Evolutionary conservation across 1,284 basidiomycete species (phyloP).

Genomic region (Waitea zeae): DNA sequence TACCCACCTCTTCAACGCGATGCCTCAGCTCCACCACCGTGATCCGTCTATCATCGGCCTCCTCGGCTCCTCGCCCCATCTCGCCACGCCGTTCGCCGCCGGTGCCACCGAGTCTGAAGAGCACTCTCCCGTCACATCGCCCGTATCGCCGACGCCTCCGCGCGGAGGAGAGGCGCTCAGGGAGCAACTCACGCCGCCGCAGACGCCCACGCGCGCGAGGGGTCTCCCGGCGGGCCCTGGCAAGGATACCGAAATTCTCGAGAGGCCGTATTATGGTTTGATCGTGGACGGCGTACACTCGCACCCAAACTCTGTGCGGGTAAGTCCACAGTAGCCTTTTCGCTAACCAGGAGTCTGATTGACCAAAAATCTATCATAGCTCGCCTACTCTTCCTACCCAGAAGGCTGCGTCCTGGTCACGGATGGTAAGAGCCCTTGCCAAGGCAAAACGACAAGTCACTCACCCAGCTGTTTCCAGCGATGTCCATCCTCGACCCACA

Average conservation of each 20-base stretch:
- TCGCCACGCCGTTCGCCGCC: slow-evolving; percentile 21
- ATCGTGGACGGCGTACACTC: slow-evolving; percentile 87
- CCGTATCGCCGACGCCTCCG: slow-evolving; percentile 9
- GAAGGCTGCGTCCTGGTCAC: slow-evolving; percentile 80
- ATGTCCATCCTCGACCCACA: slow-evolving; percentile 80
- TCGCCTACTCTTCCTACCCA: slow-evolving; percentile 71
- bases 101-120: slow-evolving; percentile 12
- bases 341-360: slow-evolving; percentile 3
- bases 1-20: slow-evolving; percentile 87
- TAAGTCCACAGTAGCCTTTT: too few species aligned
- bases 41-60: slow-evolving; percentile 80
- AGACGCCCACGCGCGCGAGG: slow-evolving; percentile 20
- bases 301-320: slow-evolving; percentile 81
- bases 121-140: slow-evolving; percentile 8
- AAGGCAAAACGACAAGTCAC: not conserved
- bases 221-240: slow-evolving; percentile 10
- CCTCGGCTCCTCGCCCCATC: slow-evolving; percentile 56
- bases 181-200: slow-evolving; percentile 28
- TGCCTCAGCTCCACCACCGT: slow-evolving; percentile 75
- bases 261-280: slow-evolving; percentile 68
- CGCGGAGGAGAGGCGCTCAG: slow-evolving; percentile 9
- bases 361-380: slow-evolving; percentile 20
- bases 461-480: slow-evolving; percentile 23
- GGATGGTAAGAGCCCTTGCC: slow-evolving; percentile 37
- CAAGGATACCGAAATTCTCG: slow-evolving; percentile 22